Conservation (phyloP, 148 eudicot genomes). For the Tetragonia tetragonoides region DNA sequence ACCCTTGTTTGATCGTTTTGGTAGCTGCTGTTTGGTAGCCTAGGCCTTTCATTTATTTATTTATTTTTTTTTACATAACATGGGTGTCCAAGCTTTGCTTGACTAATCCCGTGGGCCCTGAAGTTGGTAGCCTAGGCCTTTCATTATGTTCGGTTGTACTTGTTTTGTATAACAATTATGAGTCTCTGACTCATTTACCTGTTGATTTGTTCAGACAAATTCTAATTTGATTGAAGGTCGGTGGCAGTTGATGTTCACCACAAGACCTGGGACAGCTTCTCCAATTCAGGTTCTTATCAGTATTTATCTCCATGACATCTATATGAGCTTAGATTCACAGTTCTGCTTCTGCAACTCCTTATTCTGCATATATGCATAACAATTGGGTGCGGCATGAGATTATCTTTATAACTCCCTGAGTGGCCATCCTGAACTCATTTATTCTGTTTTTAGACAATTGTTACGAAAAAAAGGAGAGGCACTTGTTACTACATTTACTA, state of each 20-base stretch:
- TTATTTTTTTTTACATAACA: too few species aligned
- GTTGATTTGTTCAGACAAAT: constrained; percentile 50
- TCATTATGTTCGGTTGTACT: neutral
- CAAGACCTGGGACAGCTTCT: constrained; percentile 93
- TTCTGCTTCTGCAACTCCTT: constrained; percentile 7
- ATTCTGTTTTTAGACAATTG: neutral
- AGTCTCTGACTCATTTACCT: neutral
- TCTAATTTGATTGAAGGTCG: constrained; percentile 92
- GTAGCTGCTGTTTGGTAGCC: neutral
- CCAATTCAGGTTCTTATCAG: constrained; percentile 70
- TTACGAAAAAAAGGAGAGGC: neutral
- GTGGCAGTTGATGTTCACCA: constrained; percentile 90
- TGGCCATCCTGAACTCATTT: neutral
- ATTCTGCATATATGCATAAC: neutral
- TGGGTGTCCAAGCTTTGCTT: too few species aligned
- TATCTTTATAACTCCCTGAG: neutral
- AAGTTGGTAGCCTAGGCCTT: neutral
- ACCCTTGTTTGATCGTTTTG: neutral
- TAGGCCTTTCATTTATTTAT: neutral
- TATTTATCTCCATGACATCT: neutral
- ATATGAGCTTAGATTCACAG: neutral
- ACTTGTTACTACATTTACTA: neutral
- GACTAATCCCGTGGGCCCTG: too few species aligned
- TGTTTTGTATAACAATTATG: neutral
- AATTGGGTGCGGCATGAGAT: neutral